Base-by-base conservation (phyloP, 345 rosid genomes). In the Heritiera littoralis region DNA sequence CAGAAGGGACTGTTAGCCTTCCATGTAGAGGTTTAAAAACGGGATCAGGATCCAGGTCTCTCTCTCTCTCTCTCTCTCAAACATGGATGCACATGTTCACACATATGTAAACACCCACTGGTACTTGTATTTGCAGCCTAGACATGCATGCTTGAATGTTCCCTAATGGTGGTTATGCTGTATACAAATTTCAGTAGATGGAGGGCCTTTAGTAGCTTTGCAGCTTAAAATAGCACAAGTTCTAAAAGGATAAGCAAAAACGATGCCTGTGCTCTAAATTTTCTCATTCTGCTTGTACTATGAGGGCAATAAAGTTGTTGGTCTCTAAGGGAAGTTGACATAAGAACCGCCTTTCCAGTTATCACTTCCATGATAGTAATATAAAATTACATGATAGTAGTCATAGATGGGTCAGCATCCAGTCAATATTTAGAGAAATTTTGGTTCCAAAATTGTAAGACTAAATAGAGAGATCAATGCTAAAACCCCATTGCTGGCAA, bases 41-140 rank as follows among this genome's bases (percentile, higher is more conserved):
- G 14, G 81, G 84, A 80, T 78, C 82, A 38, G 86, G 85, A 77
- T 81, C 87, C 79, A 89, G 92, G 94, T 91, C 69, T 45, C 49
- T 73, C 6, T 79, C 60, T 18, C 60, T 18, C 60, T 18, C 60
- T 17, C 60, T 18, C 60, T 18, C 60, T 65, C 68, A 7, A 13
- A 46, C 5, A 38, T n/a, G 32, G 52, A 41, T 54, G 32, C 32
- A 17, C 60, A 43, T 28, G 20, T 49, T 70, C 6, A 70, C 30
- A 17, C 23, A 4, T 15, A 52, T 17, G 32, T 72, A 17, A 9
- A 72, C 23, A 72, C 30, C 46, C 35, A 45, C 23, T 72, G 10
- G 14, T 35, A 52, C 48, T 72, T 48, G 6, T 35, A 52, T 35
- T 28, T 52, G 46, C 61, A 17, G 49, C 63, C 12, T 54, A 30